These are phyloP conservation scores for Xylaria arbuscula DNA, from an alignment of 2,329 filamentous ascomycete species.

Conservation along the genomic window DNA sequence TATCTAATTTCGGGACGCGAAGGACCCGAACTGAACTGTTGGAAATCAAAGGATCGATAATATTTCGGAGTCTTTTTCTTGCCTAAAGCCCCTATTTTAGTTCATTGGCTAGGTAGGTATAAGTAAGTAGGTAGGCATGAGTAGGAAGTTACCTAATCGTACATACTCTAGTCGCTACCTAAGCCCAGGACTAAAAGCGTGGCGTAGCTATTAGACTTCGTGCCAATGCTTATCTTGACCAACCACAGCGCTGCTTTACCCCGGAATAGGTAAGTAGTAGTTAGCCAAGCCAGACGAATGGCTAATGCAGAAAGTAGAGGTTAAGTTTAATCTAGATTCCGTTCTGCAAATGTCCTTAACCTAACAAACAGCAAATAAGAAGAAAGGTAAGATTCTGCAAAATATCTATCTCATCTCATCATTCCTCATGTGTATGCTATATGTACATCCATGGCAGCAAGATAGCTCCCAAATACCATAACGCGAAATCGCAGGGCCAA, in stretches of 20 bases:
- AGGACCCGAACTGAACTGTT: too few species aligned
- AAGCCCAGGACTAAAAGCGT: not conserved
- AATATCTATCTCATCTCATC: conserved; percentile 13
- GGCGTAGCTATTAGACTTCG: conserved; percentile 3
- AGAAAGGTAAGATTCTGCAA: not conserved
- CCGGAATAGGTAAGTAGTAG: conserved; percentile 37
- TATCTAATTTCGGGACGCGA: too few species aligned
- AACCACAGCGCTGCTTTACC: conserved; percentile 26
- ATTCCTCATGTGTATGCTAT: conserved; percentile 15
- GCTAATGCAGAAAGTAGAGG: conserved; percentile 12
- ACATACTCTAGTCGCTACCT: not conserved
- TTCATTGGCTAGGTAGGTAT: not conserved
- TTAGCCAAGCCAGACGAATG: conserved; percentile 17
- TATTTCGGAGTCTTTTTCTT: too few species aligned
- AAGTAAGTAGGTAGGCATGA: not conserved
- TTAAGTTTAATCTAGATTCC: not conserved
- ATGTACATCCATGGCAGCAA: conserved; percentile 1
- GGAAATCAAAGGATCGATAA: too few species aligned
- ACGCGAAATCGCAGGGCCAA: not conserved
- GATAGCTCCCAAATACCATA: not conserved
- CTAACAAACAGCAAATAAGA: not conserved
- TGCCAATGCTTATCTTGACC: conserved; percentile 11
- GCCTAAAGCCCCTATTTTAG: too few species aligned
- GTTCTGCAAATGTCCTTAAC: not conserved
- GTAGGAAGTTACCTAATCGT: too few species aligned